These are phyloP conservation scores for Rhinocladiella similis DNA, from an alignment of 2,329 filamentous ascomycete genomes.

Conservation along the genomic window DNA sequence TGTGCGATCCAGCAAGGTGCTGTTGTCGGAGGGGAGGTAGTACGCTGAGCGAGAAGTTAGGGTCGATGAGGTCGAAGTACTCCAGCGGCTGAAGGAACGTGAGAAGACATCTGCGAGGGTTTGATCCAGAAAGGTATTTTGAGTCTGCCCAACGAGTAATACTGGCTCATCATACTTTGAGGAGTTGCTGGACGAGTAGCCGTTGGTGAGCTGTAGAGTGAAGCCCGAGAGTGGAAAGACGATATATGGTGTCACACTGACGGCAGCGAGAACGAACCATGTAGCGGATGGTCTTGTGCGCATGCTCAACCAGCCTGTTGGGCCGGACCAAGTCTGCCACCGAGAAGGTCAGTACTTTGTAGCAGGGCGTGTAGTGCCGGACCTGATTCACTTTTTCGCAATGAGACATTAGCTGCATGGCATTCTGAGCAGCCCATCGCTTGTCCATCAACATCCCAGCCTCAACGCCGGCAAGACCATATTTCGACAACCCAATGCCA, in stretches of 20 bases:
- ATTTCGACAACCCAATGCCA: constrained; percentile 3
- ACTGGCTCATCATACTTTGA: background rate
- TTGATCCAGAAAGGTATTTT: constrained; percentile 1
- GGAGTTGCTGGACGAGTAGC: background rate
- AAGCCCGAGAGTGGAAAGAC: constrained; percentile 3
- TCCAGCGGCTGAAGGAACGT: background rate
- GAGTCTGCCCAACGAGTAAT: background rate
- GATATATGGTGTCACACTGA: constrained; percentile 1
- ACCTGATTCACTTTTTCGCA: constrained; percentile 6
- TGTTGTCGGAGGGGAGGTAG: constrained; percentile 4
- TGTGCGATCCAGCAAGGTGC: background rate
- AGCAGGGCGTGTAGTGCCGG: too few relatives aligned
- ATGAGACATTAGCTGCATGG: constrained; percentile 5
- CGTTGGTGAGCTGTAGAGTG: background rate
- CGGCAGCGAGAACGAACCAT: background rate
- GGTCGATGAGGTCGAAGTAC: background rate
- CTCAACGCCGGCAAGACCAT: constrained; percentile 5
- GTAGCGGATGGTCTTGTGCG: background rate
- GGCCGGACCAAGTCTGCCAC: constrained; percentile 2
- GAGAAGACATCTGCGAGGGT: background rate
- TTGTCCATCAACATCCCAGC: constrained; percentile 4
- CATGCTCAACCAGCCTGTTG: constrained; percentile 2
- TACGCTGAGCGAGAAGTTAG: background rate
- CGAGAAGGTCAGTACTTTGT: too few relatives aligned
- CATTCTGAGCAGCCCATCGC: background rate